Evolutionary conservation across 2,329 filamentous ascomycete genomes (phyloP).

Genomic region (Neopestalotiopsis rosae): DNA sequence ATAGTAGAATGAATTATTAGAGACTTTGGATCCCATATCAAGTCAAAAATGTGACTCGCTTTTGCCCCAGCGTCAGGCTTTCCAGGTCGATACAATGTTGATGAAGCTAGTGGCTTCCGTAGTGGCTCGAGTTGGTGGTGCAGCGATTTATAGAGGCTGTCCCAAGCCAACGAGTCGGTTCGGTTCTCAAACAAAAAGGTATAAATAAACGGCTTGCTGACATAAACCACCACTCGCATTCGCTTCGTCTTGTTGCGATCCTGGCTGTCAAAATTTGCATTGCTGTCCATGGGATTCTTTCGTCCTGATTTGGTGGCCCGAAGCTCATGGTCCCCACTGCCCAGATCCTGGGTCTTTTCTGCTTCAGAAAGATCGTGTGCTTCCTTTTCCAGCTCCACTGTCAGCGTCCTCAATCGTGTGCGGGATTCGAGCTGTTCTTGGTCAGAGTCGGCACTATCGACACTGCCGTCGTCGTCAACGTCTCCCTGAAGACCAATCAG

Average conservation of each 20-base stretch:
- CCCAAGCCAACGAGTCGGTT: conserved; percentile 62
- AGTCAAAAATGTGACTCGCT: conserved; percentile 59
- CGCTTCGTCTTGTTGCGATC: conserved; percentile 60
- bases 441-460: conserved; percentile 31
- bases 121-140: conserved; percentile 66
- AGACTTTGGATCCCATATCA: conserved; percentile 64
- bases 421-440: conserved; percentile 53
- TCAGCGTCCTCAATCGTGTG: conserved; percentile 68
- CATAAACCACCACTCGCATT: conserved; percentile 74
- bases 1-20: conserved; percentile 67
- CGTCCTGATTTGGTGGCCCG: conserved; percentile 22
- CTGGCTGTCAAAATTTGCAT: conserved; percentile 47
- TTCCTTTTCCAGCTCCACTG: conserved; percentile 64
- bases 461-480: conserved; percentile 55
- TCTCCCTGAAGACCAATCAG: conserved; percentile 73
- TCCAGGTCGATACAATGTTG: conserved; percentile 62
- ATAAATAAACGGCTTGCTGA: conserved; percentile 78
- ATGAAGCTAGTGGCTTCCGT: conserved; percentile 59
- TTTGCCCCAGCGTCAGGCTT: conserved; percentile 45
- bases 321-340: conserved; percentile 42
- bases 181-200: conserved; percentile 72
- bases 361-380: conserved; percentile 46
- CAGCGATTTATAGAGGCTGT: conserved; percentile 62
- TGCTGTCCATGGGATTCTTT: conserved; percentile 26
- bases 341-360: conserved; percentile 51